Conservation (phyloP, 2,329 filamentous ascomycete species). For the Ceratocystis papillata region DNA sequence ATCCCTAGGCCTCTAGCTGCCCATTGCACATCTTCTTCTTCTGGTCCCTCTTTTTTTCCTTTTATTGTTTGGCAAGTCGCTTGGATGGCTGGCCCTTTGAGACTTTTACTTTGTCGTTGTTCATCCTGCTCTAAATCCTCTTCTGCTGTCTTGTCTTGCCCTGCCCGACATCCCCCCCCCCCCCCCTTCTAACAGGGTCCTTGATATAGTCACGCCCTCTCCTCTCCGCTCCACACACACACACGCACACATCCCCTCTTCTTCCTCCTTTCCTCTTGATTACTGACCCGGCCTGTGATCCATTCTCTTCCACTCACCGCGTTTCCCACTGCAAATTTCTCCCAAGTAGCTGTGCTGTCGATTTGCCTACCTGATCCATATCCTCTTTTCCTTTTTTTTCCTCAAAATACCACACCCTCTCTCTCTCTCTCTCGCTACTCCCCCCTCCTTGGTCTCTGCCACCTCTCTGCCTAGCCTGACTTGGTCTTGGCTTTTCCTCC, state of each 20-base stretch:
- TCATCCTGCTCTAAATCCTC: not conserved
- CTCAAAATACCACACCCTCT: too few species aligned
- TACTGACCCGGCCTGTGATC: not conserved
- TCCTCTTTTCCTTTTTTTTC: too few species aligned
- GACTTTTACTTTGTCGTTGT: not conserved
- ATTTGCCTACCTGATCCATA: too few species aligned
- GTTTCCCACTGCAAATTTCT: not conserved
- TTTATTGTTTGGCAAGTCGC: not conserved
- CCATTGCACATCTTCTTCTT: not conserved
- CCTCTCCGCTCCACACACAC: not conserved
- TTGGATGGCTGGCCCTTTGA: not conserved
- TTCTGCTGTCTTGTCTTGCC: slow-evolving; percentile 3
- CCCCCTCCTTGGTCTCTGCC: too few species aligned
- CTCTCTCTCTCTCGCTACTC: too few species aligned
- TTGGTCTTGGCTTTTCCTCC: too few species aligned
- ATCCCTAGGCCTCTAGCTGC: not conserved
- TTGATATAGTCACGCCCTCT: not conserved
- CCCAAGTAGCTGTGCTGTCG: not conserved
- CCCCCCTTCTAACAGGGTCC: not conserved
- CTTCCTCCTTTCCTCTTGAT: not conserved
- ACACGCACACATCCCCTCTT: not conserved
- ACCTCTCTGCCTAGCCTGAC: too few species aligned
- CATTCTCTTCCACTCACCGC: slow-evolving; percentile 6
- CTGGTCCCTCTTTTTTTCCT: not conserved
- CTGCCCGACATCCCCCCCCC: not conserved